Conservation (phyloP, 192 early-diverging fungal species). For the Coemansia furcata region DNA sequence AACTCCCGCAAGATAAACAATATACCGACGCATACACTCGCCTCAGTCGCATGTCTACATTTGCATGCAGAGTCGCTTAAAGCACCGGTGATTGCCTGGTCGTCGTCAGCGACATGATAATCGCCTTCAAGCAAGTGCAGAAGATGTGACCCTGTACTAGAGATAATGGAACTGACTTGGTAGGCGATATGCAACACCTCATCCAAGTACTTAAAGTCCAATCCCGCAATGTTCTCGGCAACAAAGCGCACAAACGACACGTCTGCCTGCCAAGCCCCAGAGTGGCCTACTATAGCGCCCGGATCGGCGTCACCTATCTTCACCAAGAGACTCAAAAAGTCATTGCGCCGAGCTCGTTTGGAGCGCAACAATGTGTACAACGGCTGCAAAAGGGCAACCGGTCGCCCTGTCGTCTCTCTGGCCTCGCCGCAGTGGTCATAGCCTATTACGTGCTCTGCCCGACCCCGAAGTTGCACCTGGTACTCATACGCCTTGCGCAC, state of each 20-base stretch:
- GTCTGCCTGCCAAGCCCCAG: conserved; percentile 40
- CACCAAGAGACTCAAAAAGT: conserved; percentile 67
- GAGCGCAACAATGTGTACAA: conserved; percentile 69
- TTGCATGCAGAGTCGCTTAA: conserved; percentile 3
- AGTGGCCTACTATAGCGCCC: not conserved
- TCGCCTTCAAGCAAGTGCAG: conserved; percentile 51
- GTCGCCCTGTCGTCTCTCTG: conserved; percentile 29
- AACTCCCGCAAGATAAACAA: conserved; percentile 63
- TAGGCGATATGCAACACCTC: conserved; percentile 79
- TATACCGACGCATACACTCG: conserved; percentile 61
- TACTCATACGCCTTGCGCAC: conserved; percentile 74
- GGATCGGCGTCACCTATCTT: conserved; percentile 67
- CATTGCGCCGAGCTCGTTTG: conserved; percentile 68
- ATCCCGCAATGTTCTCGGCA: conserved; percentile 76
- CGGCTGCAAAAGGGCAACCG: conserved; percentile 59
- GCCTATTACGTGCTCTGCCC: conserved; percentile 42
- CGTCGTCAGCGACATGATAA: conserved; percentile 6
- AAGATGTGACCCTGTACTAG: conserved; percentile 65
- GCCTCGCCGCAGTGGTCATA: conserved; percentile 22
- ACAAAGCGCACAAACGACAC: conserved; percentile 69
- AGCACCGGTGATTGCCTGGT: not conserved
- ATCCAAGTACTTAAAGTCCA: conserved; percentile 78
- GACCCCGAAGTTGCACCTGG: conserved; percentile 53
- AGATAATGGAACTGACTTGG: conserved; percentile 68
- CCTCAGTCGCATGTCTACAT: conserved; percentile 43